Base-by-base conservation (phyloP, 345 rosid genomes). In the Ailanthus altissimus region DNA sequence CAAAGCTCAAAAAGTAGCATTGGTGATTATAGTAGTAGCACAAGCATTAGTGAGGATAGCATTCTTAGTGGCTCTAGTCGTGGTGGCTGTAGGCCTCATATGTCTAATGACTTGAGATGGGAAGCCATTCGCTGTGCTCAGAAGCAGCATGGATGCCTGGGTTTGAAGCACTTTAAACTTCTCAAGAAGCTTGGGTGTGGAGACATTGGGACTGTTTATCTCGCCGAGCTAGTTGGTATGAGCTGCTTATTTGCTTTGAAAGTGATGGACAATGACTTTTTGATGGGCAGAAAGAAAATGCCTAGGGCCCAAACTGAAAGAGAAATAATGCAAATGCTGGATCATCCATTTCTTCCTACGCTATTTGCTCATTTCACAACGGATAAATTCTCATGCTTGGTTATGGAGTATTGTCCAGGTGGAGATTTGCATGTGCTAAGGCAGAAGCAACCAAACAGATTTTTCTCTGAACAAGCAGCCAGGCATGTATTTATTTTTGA, bases 1-100 rank as follows among this genome's bases (percentile, higher is more conserved):
- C 96, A 88, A 72, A 91, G 91, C 86, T 92, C 94, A 16, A 92
- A 92, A 84, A 90, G 97, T 81, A 92, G 97, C 84, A 88, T 90
- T 4, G 94, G 91, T 72, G 93, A 90, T 15, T 89, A 85, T 73
- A 92, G 94, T 64, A 86, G 89, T 66, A 86, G 90, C 81, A 84
- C 90, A 32, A 88, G 86, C 78, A 83, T 82, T 21, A 90, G 94
- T 67, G 90, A 85, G 62, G 88, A 85, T 49, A 86, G 93, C 83
- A 83, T 77, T 77, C 83, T 88, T 57, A 89, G 89, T 43, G 83
- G 85, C 69, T 87, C 89, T 66, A 83, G 85, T 83, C 83, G 85
- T 51, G 79, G 83, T 77, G 86, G 89, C 70, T 84, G 77, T 71
- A 84, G 97, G 83, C 97, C 93, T 70, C 97, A 92, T 79, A 92